Evolutionary conservation across 1,284 basidiomycete genomes (phyloP).

Genomic region (Hypsizygus ulmarius): DNA sequence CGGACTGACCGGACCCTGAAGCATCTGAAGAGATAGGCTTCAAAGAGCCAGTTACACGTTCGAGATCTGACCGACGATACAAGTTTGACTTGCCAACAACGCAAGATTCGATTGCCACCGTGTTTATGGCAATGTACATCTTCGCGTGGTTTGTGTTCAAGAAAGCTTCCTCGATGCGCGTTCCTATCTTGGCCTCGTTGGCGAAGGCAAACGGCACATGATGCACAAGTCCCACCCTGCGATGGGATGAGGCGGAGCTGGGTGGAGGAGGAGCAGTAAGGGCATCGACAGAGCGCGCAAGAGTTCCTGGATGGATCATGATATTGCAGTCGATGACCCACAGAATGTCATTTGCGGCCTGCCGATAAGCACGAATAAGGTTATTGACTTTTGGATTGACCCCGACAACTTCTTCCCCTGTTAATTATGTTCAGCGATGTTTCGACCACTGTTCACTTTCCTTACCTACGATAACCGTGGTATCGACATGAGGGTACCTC

Average conservation of each 20-base stretch:
- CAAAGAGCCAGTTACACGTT: conserved; percentile 62
- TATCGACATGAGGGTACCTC: conserved; percentile 73
- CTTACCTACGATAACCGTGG: conserved; percentile 76
- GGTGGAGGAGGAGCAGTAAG: conserved; percentile 46
- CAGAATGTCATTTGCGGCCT: conserved; percentile 85
- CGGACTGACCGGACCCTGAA: conserved; percentile 28
- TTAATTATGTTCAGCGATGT: neutral
- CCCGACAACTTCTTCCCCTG: conserved; percentile 76
- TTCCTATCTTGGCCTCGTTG: conserved; percentile 67
- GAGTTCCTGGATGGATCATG: conserved; percentile 74
- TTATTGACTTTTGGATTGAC: conserved; percentile 99
- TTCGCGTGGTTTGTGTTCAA: conserved; percentile 97
- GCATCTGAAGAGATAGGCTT: conserved; percentile 36
- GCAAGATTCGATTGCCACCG: conserved; percentile 86
- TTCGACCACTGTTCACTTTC: conserved; percentile 8
- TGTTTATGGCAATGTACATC: conserved; percentile 98
- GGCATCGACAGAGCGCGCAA: conserved; percentile 83
- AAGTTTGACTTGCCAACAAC: conserved; percentile 97
- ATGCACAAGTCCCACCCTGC: conserved; percentile 84
- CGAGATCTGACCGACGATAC: conserved; percentile 87
- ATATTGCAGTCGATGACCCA: conserved; percentile 98
- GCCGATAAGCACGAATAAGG: conserved; percentile 78
- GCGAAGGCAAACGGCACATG: conserved; percentile 92
- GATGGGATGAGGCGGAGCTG: conserved; percentile 31
- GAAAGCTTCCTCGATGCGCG: conserved; percentile 90